Evolutionary conservation across 2,329 filamentous ascomycete species (phyloP).

Genomic region (Chalaropsis thielavioides): DNA sequence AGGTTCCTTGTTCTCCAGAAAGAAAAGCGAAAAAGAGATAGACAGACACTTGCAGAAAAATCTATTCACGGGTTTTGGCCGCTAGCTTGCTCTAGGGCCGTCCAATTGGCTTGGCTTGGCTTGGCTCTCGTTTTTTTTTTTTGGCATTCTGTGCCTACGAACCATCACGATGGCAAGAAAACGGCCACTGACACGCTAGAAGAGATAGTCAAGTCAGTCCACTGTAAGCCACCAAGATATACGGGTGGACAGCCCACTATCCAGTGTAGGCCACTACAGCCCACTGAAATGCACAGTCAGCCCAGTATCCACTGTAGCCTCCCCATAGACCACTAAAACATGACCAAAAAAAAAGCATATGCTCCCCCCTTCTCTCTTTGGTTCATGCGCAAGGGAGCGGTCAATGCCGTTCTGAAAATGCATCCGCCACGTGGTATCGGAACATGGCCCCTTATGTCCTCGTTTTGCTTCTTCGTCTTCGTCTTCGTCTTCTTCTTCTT

Average conservation of each 20-base stretch:
- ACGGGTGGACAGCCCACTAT: background rate
- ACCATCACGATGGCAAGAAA: background rate
- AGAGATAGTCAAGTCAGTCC: too few species aligned
- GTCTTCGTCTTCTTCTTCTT: background rate
- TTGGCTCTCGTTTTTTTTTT: background rate
- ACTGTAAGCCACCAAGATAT: too few species aligned
- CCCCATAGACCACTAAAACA: background rate
- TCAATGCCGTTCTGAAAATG: slow-evolving; percentile 4
- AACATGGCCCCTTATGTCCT: background rate
- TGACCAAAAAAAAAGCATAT: background rate
- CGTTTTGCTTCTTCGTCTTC: background rate
- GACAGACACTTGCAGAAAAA: too few species aligned
- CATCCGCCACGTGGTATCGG: slow-evolving; percentile 3
- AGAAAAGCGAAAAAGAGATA: background rate
- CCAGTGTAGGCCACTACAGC: background rate
- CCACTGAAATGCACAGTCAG: background rate
- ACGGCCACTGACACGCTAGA: too few species aligned
- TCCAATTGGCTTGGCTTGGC: background rate
- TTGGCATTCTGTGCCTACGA: background rate
- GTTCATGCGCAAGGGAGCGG: background rate
- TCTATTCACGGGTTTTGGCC: background rate
- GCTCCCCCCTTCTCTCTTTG: background rate
- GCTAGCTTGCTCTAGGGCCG: too few species aligned
- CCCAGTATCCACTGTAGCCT: background rate
- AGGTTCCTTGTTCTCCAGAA: background rate